Percentiles rank a stretch among this genome's conserved stretches.
Evolutionary conservation across 805 yeast species (phyloP).

Genomic region (Ogataea angusta): DNA sequence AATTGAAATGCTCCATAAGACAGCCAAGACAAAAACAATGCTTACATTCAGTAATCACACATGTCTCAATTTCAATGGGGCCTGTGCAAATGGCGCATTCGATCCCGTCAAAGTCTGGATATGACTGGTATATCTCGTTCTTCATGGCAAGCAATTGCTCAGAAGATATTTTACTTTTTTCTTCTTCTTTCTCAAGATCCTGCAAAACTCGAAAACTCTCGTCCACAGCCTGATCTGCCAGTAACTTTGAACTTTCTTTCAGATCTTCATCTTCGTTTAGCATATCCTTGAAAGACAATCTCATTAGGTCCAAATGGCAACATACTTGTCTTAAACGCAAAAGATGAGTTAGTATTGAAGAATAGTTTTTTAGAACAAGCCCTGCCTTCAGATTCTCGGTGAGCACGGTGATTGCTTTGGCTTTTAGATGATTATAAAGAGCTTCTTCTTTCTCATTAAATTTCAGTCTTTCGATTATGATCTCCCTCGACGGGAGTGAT

Average conservation of each 20-base stretch:
- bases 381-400: slow-evolving; percentile 60
- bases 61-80: slow-evolving; percentile 51
- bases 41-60: slow-evolving; percentile 66
- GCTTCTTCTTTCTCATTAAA: slow-evolving; percentile 64
- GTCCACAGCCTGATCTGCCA: slow-evolving; percentile 11
- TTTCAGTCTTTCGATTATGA: slow-evolving; percentile 61
- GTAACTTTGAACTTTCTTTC: slow-evolving; percentile 6
- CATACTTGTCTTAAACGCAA: slow-evolving; percentile 83
- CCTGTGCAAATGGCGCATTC: slow-evolving; percentile 86
- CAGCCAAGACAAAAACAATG: slow-evolving; percentile 79
- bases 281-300: slow-evolving; percentile 32
- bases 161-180: slow-evolving; percentile 19
- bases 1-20: slow-evolving; percentile 68
- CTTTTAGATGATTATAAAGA: slow-evolving; percentile 66
- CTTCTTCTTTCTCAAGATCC: slow-evolving; percentile 26
- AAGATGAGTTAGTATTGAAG: slow-evolving; percentile 79
- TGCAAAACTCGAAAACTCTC: slow-evolving; percentile 25
- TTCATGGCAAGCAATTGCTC: slow-evolving; percentile 27
- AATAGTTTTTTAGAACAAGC: slow-evolving; percentile 64
- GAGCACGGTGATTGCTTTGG: slow-evolving; percentile 62
- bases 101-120: slow-evolving; percentile 38
- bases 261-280: slow-evolving; percentile 47
- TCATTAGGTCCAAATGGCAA: slow-evolving; percentile 73
- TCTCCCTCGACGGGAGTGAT: slow-evolving; percentile 70
- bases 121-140: slow-evolving; percentile 31